Base-by-base conservation (phyloP, 306 rosid genomes). In the Purshia tridentata region DNA sequence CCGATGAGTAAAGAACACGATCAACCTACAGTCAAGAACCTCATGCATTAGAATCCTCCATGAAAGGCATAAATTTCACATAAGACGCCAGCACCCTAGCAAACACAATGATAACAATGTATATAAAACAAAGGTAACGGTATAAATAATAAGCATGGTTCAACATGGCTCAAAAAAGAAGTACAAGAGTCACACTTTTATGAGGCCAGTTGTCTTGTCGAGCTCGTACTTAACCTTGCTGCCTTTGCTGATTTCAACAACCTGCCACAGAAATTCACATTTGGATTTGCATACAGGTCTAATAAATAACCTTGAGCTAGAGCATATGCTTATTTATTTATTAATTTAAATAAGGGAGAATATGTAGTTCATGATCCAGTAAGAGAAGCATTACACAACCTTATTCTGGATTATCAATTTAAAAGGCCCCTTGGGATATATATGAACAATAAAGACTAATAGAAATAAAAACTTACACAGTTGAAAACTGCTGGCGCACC, bases 151-250 rank as follows among this genome's bases (percentile, higher is more conserved):
- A 39, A 39, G 9, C 23, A 16, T 16, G 47, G 66, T 54, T 23
- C 22, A 59, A 39, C 37, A 20, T 41, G 35, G 35, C 35, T 29
- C 35, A 29, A 29, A 55, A 76, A 73, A 23, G 67, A 53, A 67
- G 37, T 9, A 13, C 50, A 49, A 49, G 44, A 15, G 76, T 56
- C 89, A 5, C 54, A 94, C 99, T 87, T 91, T 91, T 76, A 91
- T 94, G 76, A 94, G 99, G 76, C 99, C 96, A 82, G 80, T 88
- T 49, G 80, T 35, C 86, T 94, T 94, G 89, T 94, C 97, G 62
- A 94, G 89, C 89, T 94, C 97, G 44, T 94, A 91, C 85, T 94
- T 94, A 71, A 91, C 97, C 90, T 94, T 94, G 82, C 97, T 82
- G 52, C 99, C 99, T 86, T 87, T 89, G 75, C 95, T 42, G 77